These are phyloP conservation scores for Penicillium canariense DNA, from an alignment of 495 filamentous ascomycete species.

Conservation along the genomic window DNA sequence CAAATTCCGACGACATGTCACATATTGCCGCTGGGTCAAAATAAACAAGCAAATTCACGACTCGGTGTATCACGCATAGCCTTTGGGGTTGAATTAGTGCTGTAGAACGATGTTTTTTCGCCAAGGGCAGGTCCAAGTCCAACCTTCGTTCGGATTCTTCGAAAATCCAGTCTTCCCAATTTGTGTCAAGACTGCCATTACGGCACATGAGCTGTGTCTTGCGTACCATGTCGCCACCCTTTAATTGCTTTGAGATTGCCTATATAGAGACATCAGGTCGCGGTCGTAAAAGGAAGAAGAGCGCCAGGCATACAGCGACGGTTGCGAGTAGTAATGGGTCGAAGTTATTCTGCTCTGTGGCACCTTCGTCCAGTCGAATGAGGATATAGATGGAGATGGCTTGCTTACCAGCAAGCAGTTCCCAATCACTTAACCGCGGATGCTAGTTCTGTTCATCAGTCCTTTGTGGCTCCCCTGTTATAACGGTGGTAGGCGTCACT, in stretches of 20 bases:
- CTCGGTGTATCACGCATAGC: slow-evolving; percentile 38
- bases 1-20: slow-evolving; percentile 31
- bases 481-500: not conserved
- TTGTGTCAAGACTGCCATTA: slow-evolving; percentile 11
- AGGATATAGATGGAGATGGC: slow-evolving; percentile 43
- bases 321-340: slow-evolving; percentile 36
- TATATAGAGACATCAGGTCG: slow-evolving; percentile 6
- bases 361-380: slow-evolving; percentile 41
- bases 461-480: not conserved
- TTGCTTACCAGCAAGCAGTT: slow-evolving; percentile 43
- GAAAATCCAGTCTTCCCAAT: slow-evolving; percentile 47
- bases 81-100: slow-evolving; percentile 7
- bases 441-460: slow-evolving; percentile 8
- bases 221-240: not conserved
- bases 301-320: slow-evolving; percentile 32
- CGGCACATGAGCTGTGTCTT: not conserved
- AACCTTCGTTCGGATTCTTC: slow-evolving; percentile 41
- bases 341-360: slow-evolving; percentile 42
- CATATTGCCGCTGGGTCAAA: slow-evolving; percentile 47
- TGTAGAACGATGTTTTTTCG: not conserved
- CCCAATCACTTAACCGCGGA: slow-evolving; percentile 33
- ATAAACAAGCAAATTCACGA: slow-evolving; percentile 45
- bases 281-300: not conserved
- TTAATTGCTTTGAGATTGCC: slow-evolving; percentile 25
- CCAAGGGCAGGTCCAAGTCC: not conserved